These are phyloP conservation scores for Globisporangium barbulae DNA, from an alignment of 352 stramenopile genomes.

Conservation along the genomic window DNA sequence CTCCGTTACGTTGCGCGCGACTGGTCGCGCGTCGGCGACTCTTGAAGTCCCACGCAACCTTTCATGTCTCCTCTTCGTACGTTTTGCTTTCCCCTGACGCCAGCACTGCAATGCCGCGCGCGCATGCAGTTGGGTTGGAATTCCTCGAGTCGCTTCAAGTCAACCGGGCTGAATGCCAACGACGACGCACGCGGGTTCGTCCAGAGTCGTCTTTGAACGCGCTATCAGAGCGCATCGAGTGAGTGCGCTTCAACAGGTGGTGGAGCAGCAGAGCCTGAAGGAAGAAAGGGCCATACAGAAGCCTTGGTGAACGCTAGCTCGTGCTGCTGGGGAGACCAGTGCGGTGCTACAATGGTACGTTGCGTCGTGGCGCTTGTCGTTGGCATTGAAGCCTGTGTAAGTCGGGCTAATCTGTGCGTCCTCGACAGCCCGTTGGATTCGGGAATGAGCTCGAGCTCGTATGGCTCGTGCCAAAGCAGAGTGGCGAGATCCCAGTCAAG, in stretches of 20 bases:
- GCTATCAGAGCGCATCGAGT: neutral
- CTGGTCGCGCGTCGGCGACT: constrained; percentile 4
- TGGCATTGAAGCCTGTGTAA: neutral
- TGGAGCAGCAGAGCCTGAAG: neutral
- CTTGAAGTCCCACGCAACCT: constrained; percentile 11
- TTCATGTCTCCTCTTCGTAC: neutral
- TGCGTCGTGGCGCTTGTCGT: neutral
- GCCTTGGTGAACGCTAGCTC: neutral
- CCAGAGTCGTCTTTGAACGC: neutral
- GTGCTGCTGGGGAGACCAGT: neutral
- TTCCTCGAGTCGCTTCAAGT: constrained; percentile 3
- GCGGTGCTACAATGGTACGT: neutral
- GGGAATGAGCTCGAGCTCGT: constrained; percentile 85
- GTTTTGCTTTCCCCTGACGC: neutral
- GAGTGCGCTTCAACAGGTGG: neutral
- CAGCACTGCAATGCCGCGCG: neutral
- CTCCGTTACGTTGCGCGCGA: constrained; percentile 2
- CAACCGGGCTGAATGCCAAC: constrained; percentile 1
- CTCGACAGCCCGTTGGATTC: constrained; percentile 67
- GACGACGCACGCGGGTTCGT: neutral
- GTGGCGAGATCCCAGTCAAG: constrained; percentile 92
- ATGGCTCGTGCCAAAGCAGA: constrained; percentile 89
- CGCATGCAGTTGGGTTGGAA: neutral
- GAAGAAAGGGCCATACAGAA: neutral
- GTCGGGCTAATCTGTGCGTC: neutral